Evolutionary conservation across 371 early-diverging fungal genomes (phyloP), one percentile per base, ranked within the genome.

Genomic region (Mortierella sp.): DNA sequence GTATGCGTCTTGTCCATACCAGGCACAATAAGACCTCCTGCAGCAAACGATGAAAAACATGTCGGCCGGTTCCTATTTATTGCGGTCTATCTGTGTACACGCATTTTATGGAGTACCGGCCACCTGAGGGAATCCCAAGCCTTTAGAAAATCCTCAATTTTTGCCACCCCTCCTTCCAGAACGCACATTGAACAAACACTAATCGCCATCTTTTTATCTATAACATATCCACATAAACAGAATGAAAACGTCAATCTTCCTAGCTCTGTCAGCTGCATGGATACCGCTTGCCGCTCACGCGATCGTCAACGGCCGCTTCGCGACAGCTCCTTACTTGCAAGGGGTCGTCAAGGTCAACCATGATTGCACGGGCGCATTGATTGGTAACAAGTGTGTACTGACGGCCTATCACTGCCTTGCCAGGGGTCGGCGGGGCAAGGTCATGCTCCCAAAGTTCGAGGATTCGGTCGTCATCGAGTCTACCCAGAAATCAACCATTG

Each of bases 301-400:
- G 14, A 72, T 72, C 50, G 26, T 72, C 66, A 72, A 72, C 41
- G 72, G 72, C 22, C 41, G 72, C 26, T 72, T 72, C 31, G 72
- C 72, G 7, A 72, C 72, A 31, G 10, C 0, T 10, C 55, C 72
- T 6, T 65, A 50, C 52, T 31, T 72, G 43, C 10, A 3, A 0
- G 72, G 72, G 0, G 72, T 72, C 41, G 72, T 72, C 66, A 50
- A 41, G 14, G 50, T 72, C 53, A 72, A 72, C 13, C 65, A 72
- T 40, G 72, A 72, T 9, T 72, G 72, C 72, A 65, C 65, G 0
- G 72, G 72, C 9, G 72, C 72, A 1, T 50, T 72, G 34, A 41
- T 72, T 19, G 72, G 72, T 22, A 71, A 71, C 41, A 71, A 71
- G 50, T 71, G 72, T 29, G 65, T 71, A 26, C 66, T 71, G 37